Evolutionary conservation across 2,329 filamentous ascomycete genomes (phyloP).

Genomic region (Fusarium papillatum): DNA sequence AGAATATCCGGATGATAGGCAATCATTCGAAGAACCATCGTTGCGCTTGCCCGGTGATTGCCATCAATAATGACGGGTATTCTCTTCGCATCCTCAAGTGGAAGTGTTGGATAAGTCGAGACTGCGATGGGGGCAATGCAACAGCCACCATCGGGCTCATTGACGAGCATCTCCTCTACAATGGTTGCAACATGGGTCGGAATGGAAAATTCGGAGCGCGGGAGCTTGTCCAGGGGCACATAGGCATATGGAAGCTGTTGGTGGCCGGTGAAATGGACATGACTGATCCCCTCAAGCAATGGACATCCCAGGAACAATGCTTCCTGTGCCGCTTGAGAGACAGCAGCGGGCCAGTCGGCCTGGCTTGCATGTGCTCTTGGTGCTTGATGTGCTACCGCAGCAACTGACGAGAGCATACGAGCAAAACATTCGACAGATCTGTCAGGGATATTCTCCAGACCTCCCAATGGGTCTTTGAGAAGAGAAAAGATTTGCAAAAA

Average conservation of each 20-base stretch:
- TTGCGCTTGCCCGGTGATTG: background rate
- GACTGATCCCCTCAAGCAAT: background rate
- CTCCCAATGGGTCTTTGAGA: background rate
- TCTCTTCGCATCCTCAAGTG: background rate
- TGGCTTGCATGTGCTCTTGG: background rate
- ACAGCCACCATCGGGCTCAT: background rate
- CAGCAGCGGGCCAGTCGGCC: background rate
- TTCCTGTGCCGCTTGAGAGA: constrained; percentile 3
- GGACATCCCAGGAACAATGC: background rate
- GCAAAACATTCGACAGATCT: background rate
- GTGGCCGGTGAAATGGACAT: constrained; percentile 1
- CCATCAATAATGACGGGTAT: background rate
- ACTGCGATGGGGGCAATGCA: constrained; percentile 2
- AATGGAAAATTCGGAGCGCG: background rate
- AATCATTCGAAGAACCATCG: background rate
- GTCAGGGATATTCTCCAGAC: background rate
- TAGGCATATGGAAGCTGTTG: background rate
- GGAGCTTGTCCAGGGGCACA: background rate
- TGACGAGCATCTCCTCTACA: background rate
- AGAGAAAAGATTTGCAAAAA: background rate
- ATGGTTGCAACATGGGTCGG: constrained; percentile 4
- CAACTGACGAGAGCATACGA: background rate
- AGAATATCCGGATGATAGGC: background rate
- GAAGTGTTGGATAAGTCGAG: background rate
- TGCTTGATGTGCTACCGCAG: background rate